Evolutionary conservation across 2,329 filamentous ascomycete genomes (phyloP).

Genomic region (Teratosphaeriaceae sp.): DNA sequence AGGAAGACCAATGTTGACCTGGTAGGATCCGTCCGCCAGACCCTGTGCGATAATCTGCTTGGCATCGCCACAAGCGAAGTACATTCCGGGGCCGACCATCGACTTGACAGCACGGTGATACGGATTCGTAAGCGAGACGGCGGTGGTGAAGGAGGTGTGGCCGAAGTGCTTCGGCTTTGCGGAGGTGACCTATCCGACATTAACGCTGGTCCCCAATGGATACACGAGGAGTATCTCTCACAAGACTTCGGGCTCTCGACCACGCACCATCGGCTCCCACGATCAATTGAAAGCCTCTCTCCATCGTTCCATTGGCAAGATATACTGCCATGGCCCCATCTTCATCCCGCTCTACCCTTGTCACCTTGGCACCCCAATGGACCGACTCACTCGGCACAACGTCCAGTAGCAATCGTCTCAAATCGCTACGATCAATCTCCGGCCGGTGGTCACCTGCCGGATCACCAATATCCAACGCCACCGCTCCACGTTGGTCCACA

Average conservation of each 20-base stretch:
- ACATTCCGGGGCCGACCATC: conserved; percentile 25
- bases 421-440: conserved; percentile 35
- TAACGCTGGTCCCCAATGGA: not conserved
- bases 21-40: conserved; percentile 18
- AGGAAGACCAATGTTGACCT: conserved; percentile 5
- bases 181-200: conserved; percentile 25
- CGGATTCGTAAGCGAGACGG: conserved; percentile 22
- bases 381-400: conserved; percentile 29
- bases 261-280: conserved; percentile 45
- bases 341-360: conserved; percentile 13
- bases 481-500: conserved; percentile 16
- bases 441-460: conserved; percentile 28
- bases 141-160: conserved; percentile 27
- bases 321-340: conserved; percentile 19
- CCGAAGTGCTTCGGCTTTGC: conserved; percentile 31
- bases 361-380: conserved; percentile 27
- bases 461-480: conserved; percentile 10
- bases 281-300: conserved; percentile 37
- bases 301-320: conserved; percentile 26
- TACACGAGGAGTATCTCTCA: conserved; percentile 13
- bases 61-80: conserved; percentile 16
- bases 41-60: conserved; percentile 15
- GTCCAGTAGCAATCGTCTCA: conserved; percentile 32
- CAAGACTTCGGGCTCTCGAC: conserved; percentile 32
- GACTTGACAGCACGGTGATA: conserved; percentile 19